Base-by-base conservation (phyloP, 306 rosid genomes). In the Ceratonia siliqua region DNA sequence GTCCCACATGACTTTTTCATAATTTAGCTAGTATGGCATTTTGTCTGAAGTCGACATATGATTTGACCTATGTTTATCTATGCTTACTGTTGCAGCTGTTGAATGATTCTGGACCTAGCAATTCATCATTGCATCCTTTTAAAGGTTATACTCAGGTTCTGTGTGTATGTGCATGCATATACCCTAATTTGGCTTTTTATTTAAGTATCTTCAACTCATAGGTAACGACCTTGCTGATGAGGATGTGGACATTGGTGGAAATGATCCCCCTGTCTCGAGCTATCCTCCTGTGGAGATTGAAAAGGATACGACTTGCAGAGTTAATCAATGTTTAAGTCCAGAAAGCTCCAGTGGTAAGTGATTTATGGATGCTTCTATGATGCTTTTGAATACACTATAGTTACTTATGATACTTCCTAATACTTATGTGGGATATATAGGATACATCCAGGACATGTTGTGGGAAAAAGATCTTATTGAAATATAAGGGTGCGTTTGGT, bases 121-220 rank as follows among this genome's bases (percentile, higher is more conserved):
- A 89, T 80, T 91, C 92, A 56, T 87, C 92, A 45, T 74, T 89
- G 87, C 97, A 78, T 75, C 90, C 90, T 54, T 75, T 86, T 67
- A 81, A 85, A 91, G 94, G 97, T 86, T 35, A 72, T 55, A 27
- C 66, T 62, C 61, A 38, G 14, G 36, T 18, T 28, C 35, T 45
- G 45, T 81, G 21, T 79, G 66, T 36, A 17, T 18, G 41, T 43
- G 55, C 46, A 15, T 33, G 46, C 52, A 61, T 18, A 25, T 66
- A 20, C 62, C 24, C 14, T 30, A 35, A 22, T 48, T 62, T 72
- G 74, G 53, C 36, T 39, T 45, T 49, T 35, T 30, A 39, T 71
- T 46, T 38, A 32, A 70, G 32, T 18, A 11, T 54, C 36, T 50
- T 84, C 41, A 73, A 35, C 81, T 77, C 78, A 68, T 70, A 91